Evolutionary conservation across 768 basidiomycete species (phyloP).

Genomic region (Suillus cothurnatus): DNA sequence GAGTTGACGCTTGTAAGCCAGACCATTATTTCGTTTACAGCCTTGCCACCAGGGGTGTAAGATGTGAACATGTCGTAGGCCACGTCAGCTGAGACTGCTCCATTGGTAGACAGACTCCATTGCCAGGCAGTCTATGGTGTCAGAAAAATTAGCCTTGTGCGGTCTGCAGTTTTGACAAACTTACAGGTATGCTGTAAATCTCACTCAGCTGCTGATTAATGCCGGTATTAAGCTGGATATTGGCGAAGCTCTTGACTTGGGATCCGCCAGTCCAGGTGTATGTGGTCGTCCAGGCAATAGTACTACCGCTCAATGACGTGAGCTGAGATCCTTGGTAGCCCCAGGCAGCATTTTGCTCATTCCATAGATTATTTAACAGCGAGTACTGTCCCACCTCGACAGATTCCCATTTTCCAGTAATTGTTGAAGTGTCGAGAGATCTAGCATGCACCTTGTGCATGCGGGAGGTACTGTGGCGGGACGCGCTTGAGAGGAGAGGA

Average conservation of each 20-base stretch:
- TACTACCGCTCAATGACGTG: conserved; percentile 42
- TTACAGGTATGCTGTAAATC: conserved; percentile 57
- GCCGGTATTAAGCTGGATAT: conserved; percentile 52
- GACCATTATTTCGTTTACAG: conserved; percentile 57
- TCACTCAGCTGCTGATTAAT: conserved; percentile 55
- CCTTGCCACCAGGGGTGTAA: conserved; percentile 46
- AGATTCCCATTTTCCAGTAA: conserved; percentile 55
- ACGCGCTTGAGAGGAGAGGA: conserved; percentile 22
- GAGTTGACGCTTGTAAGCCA: conserved; percentile 65
- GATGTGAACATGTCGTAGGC: conserved; percentile 71
- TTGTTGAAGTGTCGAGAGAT: conserved; percentile 25
- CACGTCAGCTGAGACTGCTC: conserved; percentile 51
- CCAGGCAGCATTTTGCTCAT: conserved; percentile 38
- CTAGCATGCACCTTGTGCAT: neutral
- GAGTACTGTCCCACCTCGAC: conserved; percentile 49
- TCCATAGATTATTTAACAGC: conserved; percentile 53
- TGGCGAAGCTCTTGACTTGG: conserved; percentile 63
- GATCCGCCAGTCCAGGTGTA: conserved; percentile 56
- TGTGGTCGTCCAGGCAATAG: conserved; percentile 50
- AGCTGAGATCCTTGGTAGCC: conserved; percentile 56
- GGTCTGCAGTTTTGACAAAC: conserved; percentile 17
- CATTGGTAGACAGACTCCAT: conserved; percentile 51
- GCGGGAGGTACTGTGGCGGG: neutral
- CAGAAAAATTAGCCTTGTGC: neutral
- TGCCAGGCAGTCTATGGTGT: conserved; percentile 49